phyloP scores from a whole-genome alignment of 2,329 filamentous ascomycete genomes.

The Juglanconis oblonga region DNA sequence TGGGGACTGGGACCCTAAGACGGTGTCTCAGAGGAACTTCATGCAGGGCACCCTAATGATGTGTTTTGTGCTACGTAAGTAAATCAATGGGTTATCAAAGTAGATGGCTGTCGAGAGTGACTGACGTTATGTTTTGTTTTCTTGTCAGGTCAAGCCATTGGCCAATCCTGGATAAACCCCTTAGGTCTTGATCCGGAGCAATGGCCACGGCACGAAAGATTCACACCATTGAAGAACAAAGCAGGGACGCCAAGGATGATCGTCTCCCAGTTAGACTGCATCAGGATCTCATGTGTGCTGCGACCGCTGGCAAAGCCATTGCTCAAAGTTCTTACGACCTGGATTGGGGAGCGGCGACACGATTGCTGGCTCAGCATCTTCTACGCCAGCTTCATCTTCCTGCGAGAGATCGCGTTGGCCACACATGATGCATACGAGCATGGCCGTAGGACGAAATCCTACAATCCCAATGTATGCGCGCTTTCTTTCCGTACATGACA shows the following conservation, averaged over 20 bases:
- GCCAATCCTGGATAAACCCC: conserved; percentile 41
- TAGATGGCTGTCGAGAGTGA: background rate
- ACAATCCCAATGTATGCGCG: conserved; percentile 24
- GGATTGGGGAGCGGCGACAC: conserved; percentile 31
- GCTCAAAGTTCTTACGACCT: conserved; percentile 32
- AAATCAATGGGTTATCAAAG: background rate
- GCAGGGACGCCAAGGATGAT: conserved; percentile 42
- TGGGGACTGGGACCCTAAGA: conserved; percentile 14
- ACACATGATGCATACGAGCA: conserved; percentile 41
- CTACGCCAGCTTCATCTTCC: conserved; percentile 38
- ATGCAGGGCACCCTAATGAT: conserved; percentile 40
- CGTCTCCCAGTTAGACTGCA: conserved; percentile 43
- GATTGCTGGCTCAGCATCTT: conserved; percentile 35
- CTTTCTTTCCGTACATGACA: background rate
- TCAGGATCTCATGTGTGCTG: conserved; percentile 36
- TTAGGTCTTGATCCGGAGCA: background rate
- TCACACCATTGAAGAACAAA: conserved; percentile 31
- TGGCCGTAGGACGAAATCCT: conserved; percentile 33
- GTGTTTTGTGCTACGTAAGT: conserved; percentile 47
- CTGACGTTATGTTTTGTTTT: background rate
- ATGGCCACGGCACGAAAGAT: background rate
- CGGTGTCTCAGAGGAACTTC: conserved; percentile 30
- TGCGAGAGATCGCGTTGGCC: conserved; percentile 39
- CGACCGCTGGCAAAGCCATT: conserved; percentile 31
- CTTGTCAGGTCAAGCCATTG: conserved; percentile 40